Evolutionary conservation across 192 early-diverging fungal genomes (phyloP), one percentile per base, ranked within the genome.

Genomic region (Podila horticola): DNA sequence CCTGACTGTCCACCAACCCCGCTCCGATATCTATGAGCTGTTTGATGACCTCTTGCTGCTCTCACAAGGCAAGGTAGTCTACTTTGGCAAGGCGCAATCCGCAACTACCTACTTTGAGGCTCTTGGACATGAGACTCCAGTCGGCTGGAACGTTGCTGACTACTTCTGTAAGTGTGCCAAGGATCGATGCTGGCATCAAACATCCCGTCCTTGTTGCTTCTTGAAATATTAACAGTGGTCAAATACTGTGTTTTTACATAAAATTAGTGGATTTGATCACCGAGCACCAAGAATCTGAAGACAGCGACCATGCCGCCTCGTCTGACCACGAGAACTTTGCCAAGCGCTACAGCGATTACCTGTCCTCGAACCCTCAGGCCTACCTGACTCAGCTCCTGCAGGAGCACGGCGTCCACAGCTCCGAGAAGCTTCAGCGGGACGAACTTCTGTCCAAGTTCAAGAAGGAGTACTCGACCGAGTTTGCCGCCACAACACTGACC

Each of bases 1-100:
- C 20, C 92, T 96, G 74, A 98, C 97, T 3, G 96, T 98, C 62
- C 97, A 98, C 82, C 97, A 98, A 81, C 97, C 97, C 50, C 91
- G 96, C 62, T 93, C 94, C 11, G 95, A 97, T 71, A 96, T 98
- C 45, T 79, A 79, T 38, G 76, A 79, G 74, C 62, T 91, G 49
- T 90, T 94, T 33, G 92, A 94, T 70, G 91, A 93, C 31, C 79
- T 94, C 20, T 66, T 93, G 13, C 57, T 94, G 26, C 82, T 94
- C 41, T 83, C 88, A 1, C 88, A 93, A 61, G 92, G 92, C n/a
- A 84, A 87, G 29, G 85, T 92, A 45, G 91, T 93, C 74, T 94
- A 92, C 65, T 82, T 91, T 45, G 93, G 92, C 34, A 88, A 93
- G 22, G 87, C 91, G 2, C 69, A 73, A 4, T 70, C 85, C 12